A percentile compares a stretch with the other conserved stretches of the same genome.
Conservation (phyloP, 1,284 basidiomycete genomes). For the Irpex sp. region DNA sequence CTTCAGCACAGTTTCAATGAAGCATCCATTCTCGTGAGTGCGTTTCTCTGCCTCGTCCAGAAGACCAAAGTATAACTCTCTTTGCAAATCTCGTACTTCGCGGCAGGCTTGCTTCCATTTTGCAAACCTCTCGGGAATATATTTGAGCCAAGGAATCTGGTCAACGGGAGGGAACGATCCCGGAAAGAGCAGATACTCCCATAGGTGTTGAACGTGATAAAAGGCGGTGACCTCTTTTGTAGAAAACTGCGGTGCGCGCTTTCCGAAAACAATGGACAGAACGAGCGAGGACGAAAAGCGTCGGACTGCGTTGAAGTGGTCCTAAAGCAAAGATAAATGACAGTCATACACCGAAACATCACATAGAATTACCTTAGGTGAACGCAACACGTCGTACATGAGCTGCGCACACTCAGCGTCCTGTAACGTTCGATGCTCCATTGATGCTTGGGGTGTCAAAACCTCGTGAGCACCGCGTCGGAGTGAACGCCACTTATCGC, state of each 20-base stretch:
- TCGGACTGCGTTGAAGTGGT: constrained; percentile 24
- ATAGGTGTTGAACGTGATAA: constrained; percentile 24
- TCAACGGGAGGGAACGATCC: constrained; percentile 33
- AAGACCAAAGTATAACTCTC: constrained; percentile 20
- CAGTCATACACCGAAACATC: neutral
- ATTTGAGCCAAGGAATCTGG: constrained; percentile 29
- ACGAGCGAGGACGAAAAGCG: constrained; percentile 27
- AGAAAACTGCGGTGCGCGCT: constrained; percentile 25
- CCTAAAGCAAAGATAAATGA: constrained; percentile 14
- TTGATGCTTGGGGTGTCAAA: constrained; percentile 23
- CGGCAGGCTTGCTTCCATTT: constrained; percentile 28
- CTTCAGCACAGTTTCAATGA: constrained; percentile 13
- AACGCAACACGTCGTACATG: constrained; percentile 27
- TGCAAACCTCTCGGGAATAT: constrained; percentile 31
- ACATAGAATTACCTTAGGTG: constrained; percentile 25
- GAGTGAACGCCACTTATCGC: constrained; percentile 27
- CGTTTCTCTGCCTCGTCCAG: constrained; percentile 12
- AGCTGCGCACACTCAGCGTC: constrained; percentile 31
- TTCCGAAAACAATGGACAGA: constrained; percentile 28
- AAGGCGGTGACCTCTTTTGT: constrained; percentile 22
- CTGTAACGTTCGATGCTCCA: constrained; percentile 24
- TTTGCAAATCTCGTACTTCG: constrained; percentile 21
- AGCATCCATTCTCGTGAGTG: constrained; percentile 11
- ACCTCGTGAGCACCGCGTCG: constrained; percentile 27
- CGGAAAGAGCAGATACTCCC: constrained; percentile 24